Base-by-base conservation (phyloP, 768 basidiomycete genomes). In the Lyophyllum semitale region DNA sequence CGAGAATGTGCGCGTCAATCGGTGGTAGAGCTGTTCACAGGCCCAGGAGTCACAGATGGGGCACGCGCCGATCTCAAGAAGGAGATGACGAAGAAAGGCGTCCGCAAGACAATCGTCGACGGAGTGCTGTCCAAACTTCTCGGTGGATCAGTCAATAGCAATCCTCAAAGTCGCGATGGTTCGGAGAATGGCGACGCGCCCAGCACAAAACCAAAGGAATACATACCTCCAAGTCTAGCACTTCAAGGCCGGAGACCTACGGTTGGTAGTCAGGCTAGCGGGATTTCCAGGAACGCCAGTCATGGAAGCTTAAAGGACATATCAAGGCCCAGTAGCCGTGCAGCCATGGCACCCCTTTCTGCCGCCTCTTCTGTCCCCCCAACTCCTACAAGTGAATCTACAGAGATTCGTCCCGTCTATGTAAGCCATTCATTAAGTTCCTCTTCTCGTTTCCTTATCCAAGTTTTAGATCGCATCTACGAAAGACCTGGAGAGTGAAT, bases 41-140 rank as follows among this genome's bases (percentile, higher is more conserved):
- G 91, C 15, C 82, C 88, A 0, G 84, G 82, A 4, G 92, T 93
- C 13, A 85, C 88, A 2, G 89, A 95, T 66, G 86, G 85, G 8
- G 97, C 97, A 3, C 86, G 92, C 48, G 84, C 94, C 4, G 96
- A 98, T 68, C 78, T 98, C 51, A 98, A 97, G 79, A 95, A 93
- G 66, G 89, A 93, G 67, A 80, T 98, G 79, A 69, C 80, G 2
- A 93, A 89, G 75, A 92, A 91, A 69, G 82, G 83, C 38, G 91
- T 97, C 40, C 83, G 93, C 30, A 96, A 95, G 73, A 83, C 85
- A 4, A 95, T 95, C 43, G 84, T 88, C 13, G 95, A 98, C 57
- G 79, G 79, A 49, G 84, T 98, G 15, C 78, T 95, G 7, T 71
- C 77, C 51, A 88, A 85, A 67, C 76, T 93, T 20, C 75, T 93